Base-by-base conservation (phyloP, 768 basidiomycete genomes). In the Leccinum arenicola region DNA sequence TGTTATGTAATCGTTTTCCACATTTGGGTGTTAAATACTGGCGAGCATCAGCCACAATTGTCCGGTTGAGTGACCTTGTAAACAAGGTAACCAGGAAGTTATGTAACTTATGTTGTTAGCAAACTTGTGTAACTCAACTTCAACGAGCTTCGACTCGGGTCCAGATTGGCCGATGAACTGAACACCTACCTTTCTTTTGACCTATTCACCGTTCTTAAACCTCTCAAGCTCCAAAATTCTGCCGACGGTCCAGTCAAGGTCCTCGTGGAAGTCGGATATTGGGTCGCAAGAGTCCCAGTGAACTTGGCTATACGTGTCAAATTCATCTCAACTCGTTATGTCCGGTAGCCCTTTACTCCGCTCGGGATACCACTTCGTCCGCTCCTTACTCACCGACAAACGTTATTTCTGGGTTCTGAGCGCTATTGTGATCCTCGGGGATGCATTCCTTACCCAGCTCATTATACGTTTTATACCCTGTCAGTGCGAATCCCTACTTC, bases 401-500 rank as follows among this genome's bases (percentile, higher is more conserved):
- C 70, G 66, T 23, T 85, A 86, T 67, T 95, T 91, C 75, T 88
- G 85, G 84, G 69, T 71, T 31, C 74, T 94, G 31, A 86, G 89
- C 9, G 64, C 74, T 17, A 73, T 93, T 9, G 80, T 90, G 21
- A 73, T 94, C 25, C 29, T 89, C 21, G 90, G 85, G 45, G 94
- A 98, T 83, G 83, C 83, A 8, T 55, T 86, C 45, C 82, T 97
- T 51, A 93, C 91, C 9, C 79, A 86, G 54, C 80, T 95, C 71
- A 87, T 97, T 65, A 87, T 96, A 63, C 82, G 76, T 48, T 87
- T 86, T 69, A 79, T 97, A 56, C 82, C 91, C 64, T 98, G 96
- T 97, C 65, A 78, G 89, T 74, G 29, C 7, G 45, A 38, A 19
- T 59, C 31, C 27, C 53, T 55, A 47, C 54, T 35, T 61, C 60